phyloP scores from a whole-genome alignment of 305 asterid species.

The Rubia peregrina region DNA sequence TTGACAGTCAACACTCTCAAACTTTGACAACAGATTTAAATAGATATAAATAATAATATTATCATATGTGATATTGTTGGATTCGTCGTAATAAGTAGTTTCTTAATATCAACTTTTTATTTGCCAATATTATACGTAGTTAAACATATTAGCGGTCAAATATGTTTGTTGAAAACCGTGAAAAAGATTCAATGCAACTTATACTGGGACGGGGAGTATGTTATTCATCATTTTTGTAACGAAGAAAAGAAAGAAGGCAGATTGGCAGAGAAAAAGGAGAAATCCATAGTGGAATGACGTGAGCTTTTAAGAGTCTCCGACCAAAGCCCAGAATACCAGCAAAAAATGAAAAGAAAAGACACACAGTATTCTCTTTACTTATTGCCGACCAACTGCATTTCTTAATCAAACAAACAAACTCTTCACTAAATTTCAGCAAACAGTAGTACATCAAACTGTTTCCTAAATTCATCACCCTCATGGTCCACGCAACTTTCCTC shows the following conservation, averaged over 20 bases:
- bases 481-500: conserved; percentile 39
- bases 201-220: background rate
- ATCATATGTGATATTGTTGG: too few species aligned
- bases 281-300: conserved; percentile 5
- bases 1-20: too few species aligned
- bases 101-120: too few species aligned
- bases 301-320: conserved; percentile 17
- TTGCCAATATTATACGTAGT: too few species aligned
- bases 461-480: conserved; percentile 42
- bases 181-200: too few species aligned
- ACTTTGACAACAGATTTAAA: too few species aligned
- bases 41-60: too few species aligned
- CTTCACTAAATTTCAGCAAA: conserved; percentile 69
- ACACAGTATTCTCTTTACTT: conserved; percentile 1
- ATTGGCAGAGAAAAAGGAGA: background rate
- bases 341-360: conserved; percentile 21
- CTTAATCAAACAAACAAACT: conserved; percentile 27
- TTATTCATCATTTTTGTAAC: conserved; percentile 1
- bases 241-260: conserved; percentile 2
- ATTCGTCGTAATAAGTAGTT: too few species aligned
- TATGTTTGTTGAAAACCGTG: too few species aligned
- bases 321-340: conserved; percentile 59
- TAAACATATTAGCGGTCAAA: too few species aligned
- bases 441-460: conserved; percentile 37
- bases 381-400: conserved; percentile 24